Base-by-base conservation (phyloP, 2,329 filamentous ascomycete genomes). In the Calonectria pauciramosa region DNA sequence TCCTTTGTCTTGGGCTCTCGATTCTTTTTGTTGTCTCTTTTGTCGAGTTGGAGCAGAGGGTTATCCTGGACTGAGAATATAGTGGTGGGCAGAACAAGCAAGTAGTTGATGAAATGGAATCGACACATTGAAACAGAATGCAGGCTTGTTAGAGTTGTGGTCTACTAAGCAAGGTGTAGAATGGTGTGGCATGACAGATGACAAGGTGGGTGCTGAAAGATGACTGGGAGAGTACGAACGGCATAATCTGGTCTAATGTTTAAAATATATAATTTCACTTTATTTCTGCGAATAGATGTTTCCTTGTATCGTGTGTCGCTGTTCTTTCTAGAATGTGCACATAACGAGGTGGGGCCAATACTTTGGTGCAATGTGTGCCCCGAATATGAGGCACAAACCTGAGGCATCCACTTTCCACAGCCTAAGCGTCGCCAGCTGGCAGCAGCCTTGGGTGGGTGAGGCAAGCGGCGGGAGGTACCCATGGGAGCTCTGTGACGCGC, bases 401-500 rank as follows among this genome's bases (percentile, higher is more conserved):
- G 34, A 64, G 71, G 71, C 71, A 70, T 28, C 66, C 11, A 59
- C 23, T 28, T 20, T 52, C 8, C 30, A 68, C 65, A 14, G 13
- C 20, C 34, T 26, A 47, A 36, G 60, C 49, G 60, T 66, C 49
- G 71, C 71, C 78, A 77, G 54, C 72, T 80, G 77, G 79, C 76
- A 78, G 79, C n/a, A 63, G 71, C 65, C 59, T 64, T 67, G 52
- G 20, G 26, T 23, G 38, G 63, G 30, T 20, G 63, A 32, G 30
- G 44, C 28, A 36, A 18, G 51, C 36, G n/a, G 51, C 36, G n/a
- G 9, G 70, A 63, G 32, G 36, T 44, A 13, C 38, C 11, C 10
- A 38, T 23, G 30, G 49, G 20, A 73, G 71, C 71, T 73, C 60
- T 81, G 84, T 86, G 85, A 86, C 86, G 84, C 86, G 85, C 85